Base-by-base conservation (phyloP, 371 early-diverging fungal genomes). In the Apophysomyces variabilis region DNA sequence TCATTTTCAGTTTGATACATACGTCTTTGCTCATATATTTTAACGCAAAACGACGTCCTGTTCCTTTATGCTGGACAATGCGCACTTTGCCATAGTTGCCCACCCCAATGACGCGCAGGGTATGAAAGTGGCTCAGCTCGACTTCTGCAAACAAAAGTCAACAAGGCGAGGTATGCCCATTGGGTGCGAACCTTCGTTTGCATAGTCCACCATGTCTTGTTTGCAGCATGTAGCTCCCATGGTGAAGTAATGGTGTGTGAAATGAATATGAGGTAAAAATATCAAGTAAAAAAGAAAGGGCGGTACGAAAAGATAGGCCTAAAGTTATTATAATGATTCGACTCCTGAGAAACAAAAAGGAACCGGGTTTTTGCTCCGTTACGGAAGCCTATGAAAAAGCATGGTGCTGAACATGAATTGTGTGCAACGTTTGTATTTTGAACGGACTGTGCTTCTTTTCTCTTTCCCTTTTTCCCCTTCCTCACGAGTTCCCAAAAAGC, bases 41-140 rank as follows among this genome's bases (percentile, higher is more conserved):
- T 46, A 89, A 63, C 7, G 89, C 89, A 61, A 78, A 89, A 12
- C 85, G 36, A 46, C 76, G 66, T 21, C 82, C 83, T 12, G 89
- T 87, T 38, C 80, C 77, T 72, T 91, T 93, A 73, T 95, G 92
- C 72, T 95, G 94, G 14, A 96, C 95, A 1, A 96, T 90, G 35
- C 93, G 89, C 18, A 93, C 91, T 78, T 92, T 92, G 57, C 92
- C 91, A 69, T 92, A 92, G 0, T 91, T 88, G 3, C 92, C 93
- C 70, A 86, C 88, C 13, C 92, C 91, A 36, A 92, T 87, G 3
- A 86, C 87, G 47, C 91, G 86, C 57, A 91, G 65, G 14, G 91
- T 74, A 38, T 86, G 77, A 66, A 92, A 92, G 60, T 92, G 92
- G 9, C 82, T 78, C 47, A 92, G 62, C 38, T 91, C 71, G 26